Percentiles rank a stretch among this genome's conserved stretches.
These are phyloP conservation scores for Austroboletus eburneus DNA, from an alignment of 768 basidiomycete genomes.

Conservation along the genomic window DNA sequence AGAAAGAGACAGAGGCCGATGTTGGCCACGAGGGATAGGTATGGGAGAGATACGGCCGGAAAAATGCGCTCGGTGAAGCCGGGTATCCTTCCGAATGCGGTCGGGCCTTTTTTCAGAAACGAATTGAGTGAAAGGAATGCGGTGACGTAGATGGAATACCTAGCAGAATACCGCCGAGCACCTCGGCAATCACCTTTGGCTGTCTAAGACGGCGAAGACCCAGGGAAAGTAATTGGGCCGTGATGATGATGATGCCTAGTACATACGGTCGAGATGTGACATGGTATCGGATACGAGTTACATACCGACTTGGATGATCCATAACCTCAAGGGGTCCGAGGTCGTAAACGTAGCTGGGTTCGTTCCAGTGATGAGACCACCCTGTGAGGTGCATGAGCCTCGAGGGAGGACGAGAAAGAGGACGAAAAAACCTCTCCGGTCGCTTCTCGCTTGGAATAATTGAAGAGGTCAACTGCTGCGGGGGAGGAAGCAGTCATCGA, in stretches of 20 bases:
- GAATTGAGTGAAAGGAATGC: neutral
- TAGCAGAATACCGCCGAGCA: conserved; percentile 87
- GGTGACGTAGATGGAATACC: conserved; percentile 48
- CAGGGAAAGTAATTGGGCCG: conserved; percentile 72
- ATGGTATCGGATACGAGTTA: neutral
- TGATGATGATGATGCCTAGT: conserved; percentile 78
- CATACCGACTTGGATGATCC: conserved; percentile 78
- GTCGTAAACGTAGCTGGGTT: conserved; percentile 66
- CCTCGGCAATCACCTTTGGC: conserved; percentile 81
- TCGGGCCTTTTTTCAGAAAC: conserved; percentile 33
- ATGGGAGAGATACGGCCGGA: conserved; percentile 64
- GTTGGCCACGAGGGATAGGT: conserved; percentile 82
- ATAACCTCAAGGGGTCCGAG: conserved; percentile 67
- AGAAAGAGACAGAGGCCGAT: conserved; percentile 87
- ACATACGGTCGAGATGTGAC: neutral
- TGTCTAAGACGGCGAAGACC: conserved; percentile 72
- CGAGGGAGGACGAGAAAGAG: neutral
- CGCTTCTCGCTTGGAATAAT: conserved; percentile 8
- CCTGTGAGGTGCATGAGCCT: conserved; percentile 38
- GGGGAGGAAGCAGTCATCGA: conserved; percentile 39
- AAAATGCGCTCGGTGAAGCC: conserved; percentile 87
- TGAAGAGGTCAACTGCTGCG: conserved; percentile 34
- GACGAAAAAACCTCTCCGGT: conserved; percentile 21
- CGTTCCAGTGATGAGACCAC: conserved; percentile 70
- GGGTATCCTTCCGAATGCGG: conserved; percentile 76